Evolutionary conservation across 768 basidiomycete species (phyloP).

Genomic region (Mycena rosella): DNA sequence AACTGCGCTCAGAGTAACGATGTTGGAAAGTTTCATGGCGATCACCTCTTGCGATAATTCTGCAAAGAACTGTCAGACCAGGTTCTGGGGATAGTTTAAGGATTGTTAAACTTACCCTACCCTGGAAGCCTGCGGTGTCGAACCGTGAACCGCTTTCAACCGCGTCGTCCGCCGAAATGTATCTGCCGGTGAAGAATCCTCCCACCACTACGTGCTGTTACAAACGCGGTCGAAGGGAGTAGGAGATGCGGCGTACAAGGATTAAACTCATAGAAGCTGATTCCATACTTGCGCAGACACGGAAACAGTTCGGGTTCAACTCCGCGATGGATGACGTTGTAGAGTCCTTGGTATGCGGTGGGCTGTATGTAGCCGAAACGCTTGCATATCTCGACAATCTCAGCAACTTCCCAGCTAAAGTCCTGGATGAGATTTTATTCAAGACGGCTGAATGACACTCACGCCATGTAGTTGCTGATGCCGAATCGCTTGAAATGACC

Average conservation of each 20-base stretch:
- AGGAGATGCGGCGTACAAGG: slow-evolving; percentile 50
- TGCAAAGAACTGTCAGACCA: slow-evolving; percentile 7
- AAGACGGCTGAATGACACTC: neutral
- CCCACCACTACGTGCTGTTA: slow-evolving; percentile 72
- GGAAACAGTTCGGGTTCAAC: slow-evolving; percentile 64
- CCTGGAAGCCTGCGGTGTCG: slow-evolving; percentile 58
- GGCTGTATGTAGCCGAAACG: slow-evolving; percentile 66
- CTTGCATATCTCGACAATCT: slow-evolving; percentile 69
- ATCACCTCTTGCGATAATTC: slow-evolving; percentile 55
- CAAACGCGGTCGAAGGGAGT: slow-evolving; percentile 9
- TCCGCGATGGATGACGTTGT: slow-evolving; percentile 55
- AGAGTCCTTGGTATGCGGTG: slow-evolving; percentile 65
- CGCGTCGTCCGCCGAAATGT: slow-evolving; percentile 52
- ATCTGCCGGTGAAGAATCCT: slow-evolving; percentile 70
- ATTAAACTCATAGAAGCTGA: slow-evolving; percentile 69
- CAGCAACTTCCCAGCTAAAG: slow-evolving; percentile 71
- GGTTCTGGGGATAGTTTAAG: neutral
- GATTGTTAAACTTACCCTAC: slow-evolving; percentile 50
- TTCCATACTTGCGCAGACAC: slow-evolving; percentile 68
- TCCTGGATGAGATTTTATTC: neutral
- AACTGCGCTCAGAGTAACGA: neutral
- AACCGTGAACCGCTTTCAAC: slow-evolving; percentile 68
- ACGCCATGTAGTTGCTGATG: slow-evolving; percentile 72
- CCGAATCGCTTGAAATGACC: slow-evolving; percentile 72
- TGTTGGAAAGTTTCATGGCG: slow-evolving; percentile 34